These are phyloP conservation scores for Cornus kousa DNA, from an alignment of 148 eudicot species.

Conservation along the genomic window DNA sequence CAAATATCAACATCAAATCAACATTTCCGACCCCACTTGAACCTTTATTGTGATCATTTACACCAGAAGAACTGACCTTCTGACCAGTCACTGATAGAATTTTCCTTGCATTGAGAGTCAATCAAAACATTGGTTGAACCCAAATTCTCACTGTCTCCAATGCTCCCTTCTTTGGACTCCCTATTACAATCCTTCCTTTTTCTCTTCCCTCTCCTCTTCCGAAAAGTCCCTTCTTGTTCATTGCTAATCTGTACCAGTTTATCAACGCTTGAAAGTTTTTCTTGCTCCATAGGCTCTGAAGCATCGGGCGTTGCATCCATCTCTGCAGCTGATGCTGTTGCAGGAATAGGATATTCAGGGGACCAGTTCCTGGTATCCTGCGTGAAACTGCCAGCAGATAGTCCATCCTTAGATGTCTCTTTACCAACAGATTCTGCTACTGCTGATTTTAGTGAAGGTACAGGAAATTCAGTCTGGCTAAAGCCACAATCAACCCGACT, in stretches of 20 bases:
- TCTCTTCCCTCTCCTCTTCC: conserved; percentile 65
- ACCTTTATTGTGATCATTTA: conserved; percentile 22
- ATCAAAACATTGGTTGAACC: conserved; percentile 34
- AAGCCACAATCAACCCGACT: conserved; percentile 35
- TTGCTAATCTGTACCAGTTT: conserved; percentile 21
- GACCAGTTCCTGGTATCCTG: conserved; percentile 43
- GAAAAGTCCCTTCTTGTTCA: conserved; percentile 34
- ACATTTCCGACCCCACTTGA: conserved; percentile 19
- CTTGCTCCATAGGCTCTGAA: conserved; percentile 34
- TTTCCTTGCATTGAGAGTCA: conserved; percentile 28
- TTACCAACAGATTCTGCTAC: conserved; percentile 42
- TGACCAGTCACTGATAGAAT: conserved; percentile 21
- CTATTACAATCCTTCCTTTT: conserved; percentile 49
- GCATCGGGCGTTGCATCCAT: conserved; percentile 25
- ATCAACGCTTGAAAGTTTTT: conserved; percentile 31
- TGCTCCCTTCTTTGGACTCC: conserved; percentile 52
- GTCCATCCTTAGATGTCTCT: conserved; percentile 58
- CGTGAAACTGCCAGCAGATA: conserved; percentile 82
- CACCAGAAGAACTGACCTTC: conserved; percentile 17
- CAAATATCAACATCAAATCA: conserved; percentile 49
- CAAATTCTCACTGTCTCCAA: conserved; percentile 54
- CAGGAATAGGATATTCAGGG: conserved; percentile 27
- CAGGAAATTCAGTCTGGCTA: conserved; percentile 45
- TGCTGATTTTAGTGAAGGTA: conserved; percentile 39
- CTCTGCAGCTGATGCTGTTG: conserved; percentile 26